Conservation (phyloP, 495 filamentous ascomycete genomes). For the Pyrenula massariospora region DNA sequence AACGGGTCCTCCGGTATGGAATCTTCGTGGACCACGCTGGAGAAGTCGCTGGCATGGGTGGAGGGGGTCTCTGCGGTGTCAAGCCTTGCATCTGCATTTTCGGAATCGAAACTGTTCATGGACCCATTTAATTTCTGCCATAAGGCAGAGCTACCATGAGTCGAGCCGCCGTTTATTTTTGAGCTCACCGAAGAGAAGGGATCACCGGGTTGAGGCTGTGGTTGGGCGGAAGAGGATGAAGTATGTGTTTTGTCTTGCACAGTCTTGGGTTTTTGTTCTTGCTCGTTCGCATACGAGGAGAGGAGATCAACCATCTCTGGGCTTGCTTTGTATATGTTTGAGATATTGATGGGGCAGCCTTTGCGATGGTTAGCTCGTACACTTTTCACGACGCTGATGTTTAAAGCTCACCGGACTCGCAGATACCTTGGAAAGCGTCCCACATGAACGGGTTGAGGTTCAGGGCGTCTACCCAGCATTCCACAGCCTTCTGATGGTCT, state of each 20-base stretch:
- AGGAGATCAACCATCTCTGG: slow-evolving; percentile 48
- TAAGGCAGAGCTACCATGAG: slow-evolving; percentile 38
- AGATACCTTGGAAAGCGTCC: slow-evolving; percentile 86
- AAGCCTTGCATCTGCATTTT: slow-evolving; percentile 17
- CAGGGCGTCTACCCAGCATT: slow-evolving; percentile 75
- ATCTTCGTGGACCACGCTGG: slow-evolving; percentile 22
- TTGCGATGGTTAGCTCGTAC: slow-evolving; percentile 27
- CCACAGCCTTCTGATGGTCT: slow-evolving; percentile 67
- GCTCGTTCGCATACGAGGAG: slow-evolving; percentile 21
- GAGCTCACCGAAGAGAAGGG: slow-evolving; percentile 32
- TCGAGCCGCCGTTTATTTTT: slow-evolving; percentile 25
- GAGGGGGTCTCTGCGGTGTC: slow-evolving; percentile 32
- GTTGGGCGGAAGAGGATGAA: slow-evolving; percentile 31
- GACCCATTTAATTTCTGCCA: slow-evolving; percentile 48
- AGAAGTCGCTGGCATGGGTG: slow-evolving; percentile 26
- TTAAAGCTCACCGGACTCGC: slow-evolving; percentile 45
- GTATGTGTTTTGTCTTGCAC: slow-evolving; percentile 24
- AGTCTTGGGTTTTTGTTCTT: slow-evolving; percentile 14
- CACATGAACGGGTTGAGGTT: slow-evolving; percentile 94
- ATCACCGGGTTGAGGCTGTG: slow-evolving; percentile 25
- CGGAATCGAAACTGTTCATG: slow-evolving; percentile 20
- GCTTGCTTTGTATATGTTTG: slow-evolving; percentile 76
- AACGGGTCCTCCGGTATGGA: slow-evolving; percentile 16
- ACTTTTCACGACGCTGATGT: not conserved
- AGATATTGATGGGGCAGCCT: slow-evolving; percentile 64